A percentile compares a stretch with the other conserved stretches of the same genome.
These are phyloP conservation scores for Boletus rex-veris DNA, from an alignment of 768 basidiomycete genomes.

Conservation along the genomic window DNA sequence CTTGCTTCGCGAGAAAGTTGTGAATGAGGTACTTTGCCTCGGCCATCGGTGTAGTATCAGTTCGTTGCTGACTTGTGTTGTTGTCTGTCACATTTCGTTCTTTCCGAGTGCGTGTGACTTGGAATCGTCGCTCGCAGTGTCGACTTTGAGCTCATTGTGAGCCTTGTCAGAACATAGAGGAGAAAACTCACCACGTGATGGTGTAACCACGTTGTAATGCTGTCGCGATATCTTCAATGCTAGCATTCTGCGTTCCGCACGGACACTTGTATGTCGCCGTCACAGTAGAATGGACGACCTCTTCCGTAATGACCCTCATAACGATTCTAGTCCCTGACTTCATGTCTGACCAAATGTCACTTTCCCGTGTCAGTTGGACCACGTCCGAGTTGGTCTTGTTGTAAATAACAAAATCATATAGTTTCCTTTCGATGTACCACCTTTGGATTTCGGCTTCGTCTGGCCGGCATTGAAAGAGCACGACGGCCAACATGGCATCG, in stretches of 20 bases:
- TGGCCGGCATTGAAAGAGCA: neutral
- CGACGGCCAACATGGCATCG: neutral
- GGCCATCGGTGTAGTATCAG: no score
- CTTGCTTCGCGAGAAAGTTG: neutral
- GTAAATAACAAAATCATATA: constrained; percentile 3
- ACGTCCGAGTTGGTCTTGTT: neutral
- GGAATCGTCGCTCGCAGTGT: neutral
- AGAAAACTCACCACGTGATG: constrained; percentile 1
- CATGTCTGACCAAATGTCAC: neutral
- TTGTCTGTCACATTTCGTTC: neutral
- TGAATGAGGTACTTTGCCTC: constrained; percentile 1
- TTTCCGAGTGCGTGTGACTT: neutral
- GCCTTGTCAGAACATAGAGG: neutral
- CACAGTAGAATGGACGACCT: neutral
- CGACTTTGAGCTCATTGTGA: neutral
- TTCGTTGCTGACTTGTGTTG: neutral
- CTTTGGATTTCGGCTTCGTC: neutral
- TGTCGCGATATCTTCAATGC: neutral
- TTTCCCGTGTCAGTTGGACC: neutral
- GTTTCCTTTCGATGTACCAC: constrained; percentile 4
- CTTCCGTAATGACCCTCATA: constrained; percentile 1
- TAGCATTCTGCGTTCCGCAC: neutral
- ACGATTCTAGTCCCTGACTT: neutral
- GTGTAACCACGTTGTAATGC: neutral
- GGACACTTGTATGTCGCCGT: neutral